Evolutionary conservation across 129 eudicot species (phyloP), one percentile per base, ranked within the genome.

Genomic region (Helichrysum umbraculigerum): DNA sequence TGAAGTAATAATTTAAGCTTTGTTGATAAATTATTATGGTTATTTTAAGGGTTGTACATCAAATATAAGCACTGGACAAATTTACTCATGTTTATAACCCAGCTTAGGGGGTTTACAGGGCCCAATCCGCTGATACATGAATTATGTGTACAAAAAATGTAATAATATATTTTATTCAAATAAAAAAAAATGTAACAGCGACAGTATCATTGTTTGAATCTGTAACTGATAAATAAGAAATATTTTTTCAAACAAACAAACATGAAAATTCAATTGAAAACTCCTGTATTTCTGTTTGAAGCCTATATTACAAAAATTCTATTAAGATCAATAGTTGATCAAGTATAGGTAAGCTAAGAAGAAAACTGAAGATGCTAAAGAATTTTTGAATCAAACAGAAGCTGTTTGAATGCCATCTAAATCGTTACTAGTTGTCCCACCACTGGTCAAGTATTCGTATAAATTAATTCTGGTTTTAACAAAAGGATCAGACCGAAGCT

Each of bases 401-500:
- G 22, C 52, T 42, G 50, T 42, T 42, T 35, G 50, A 65, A 51
- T 33, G 15, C 21, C 71, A 64, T n/a, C 78, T 64, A 75, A 32
- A 65, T 42, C 60, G 2, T 6, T 6, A 6, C 41, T 41, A 77
- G 33, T 42, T 15, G 34, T 44, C 19, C 34, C 10, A 14, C 56
- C 30, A 76, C 56, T 65, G 42, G 41, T 54, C 17, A 4, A 57
- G 32, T 35, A 3, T 77, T 69, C 33, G 37, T 44, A 79, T 57
- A 12, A 72, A 29, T 79, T 30, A 29, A 25, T 28, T 54, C 8
- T 42, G 22, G 62, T 69, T 65, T 58, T 29, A 66, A 59, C 22
- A 74, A 74, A 57, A 66, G 14, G n/a, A 32, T 80, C 76, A 80
- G 79, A 74, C 71, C 15, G 41, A 21, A 67, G 42, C 65, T 67